Evolutionary conservation across 2,329 filamentous ascomycete species (phyloP).

Genomic region (Coniochaeta ligniaria): DNA sequence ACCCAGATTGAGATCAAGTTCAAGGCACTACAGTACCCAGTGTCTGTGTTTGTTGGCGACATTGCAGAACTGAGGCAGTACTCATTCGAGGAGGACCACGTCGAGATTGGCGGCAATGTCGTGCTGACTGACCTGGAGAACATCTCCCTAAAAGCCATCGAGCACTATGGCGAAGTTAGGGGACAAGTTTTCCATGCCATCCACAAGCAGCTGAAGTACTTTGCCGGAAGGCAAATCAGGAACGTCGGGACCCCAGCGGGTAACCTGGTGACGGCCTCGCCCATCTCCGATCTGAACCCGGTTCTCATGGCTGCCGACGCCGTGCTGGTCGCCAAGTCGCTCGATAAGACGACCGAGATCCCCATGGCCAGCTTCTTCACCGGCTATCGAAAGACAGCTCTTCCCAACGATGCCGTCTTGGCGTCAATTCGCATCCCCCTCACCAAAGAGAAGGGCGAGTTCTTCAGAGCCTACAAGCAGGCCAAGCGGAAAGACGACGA

Average conservation of each 20-base stretch:
- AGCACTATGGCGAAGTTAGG: slow-evolving; percentile 64
- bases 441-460: slow-evolving; percentile 68
- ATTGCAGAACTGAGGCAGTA: slow-evolving; percentile 85
- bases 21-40: slow-evolving; percentile 84
- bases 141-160: slow-evolving; percentile 71
- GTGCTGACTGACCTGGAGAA: slow-evolving; percentile 84
- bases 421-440: slow-evolving; percentile 80
- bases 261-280: slow-evolving; percentile 88
- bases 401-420: slow-evolving; percentile 77
- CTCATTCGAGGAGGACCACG: slow-evolving; percentile 65
- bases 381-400: slow-evolving; percentile 78
- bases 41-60: slow-evolving; percentile 88
- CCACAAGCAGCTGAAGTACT: slow-evolving; percentile 88
- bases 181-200: slow-evolving; percentile 86
- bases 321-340: slow-evolving; percentile 71
- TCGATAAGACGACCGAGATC: slow-evolving; percentile 69
- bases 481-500: slow-evolving; percentile 97
- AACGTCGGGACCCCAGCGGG: slow-evolving; percentile 97
- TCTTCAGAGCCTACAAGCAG: slow-evolving; percentile 88
- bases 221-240: slow-evolving; percentile 89
- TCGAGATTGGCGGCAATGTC: slow-evolving; percentile 93
- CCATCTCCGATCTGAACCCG: slow-evolving; percentile 93
- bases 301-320: slow-evolving; percentile 86
- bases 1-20: slow-evolving; percentile 99
- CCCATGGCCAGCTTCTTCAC: slow-evolving; percentile 91